These are phyloP conservation scores for Coix lacrymajobi DNA, from an alignment of 176 grass and related monocot genomes.

Conservation along the genomic window DNA sequence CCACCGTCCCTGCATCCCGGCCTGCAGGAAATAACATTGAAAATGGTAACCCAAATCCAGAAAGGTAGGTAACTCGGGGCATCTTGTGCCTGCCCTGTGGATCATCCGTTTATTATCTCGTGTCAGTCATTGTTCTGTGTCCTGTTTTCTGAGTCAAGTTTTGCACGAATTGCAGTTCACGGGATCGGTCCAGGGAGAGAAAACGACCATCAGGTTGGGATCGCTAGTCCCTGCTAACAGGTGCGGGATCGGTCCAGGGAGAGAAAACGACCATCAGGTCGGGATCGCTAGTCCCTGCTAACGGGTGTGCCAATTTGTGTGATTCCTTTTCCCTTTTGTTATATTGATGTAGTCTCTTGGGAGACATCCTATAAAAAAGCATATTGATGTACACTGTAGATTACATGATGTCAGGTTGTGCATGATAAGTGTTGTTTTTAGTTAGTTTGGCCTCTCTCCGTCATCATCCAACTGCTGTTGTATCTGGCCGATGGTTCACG, in stretches of 20 bases:
- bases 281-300: conserved; percentile 62
- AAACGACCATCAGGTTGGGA: conserved; percentile 90
- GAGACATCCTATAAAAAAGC: not conserved
- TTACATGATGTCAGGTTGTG: conserved; percentile 42
- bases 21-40: conserved; percentile 37
- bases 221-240: conserved; percentile 34
- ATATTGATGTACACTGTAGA: conserved; percentile 38
- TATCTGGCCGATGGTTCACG: not conserved
- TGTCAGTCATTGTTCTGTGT: not conserved
- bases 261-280: conserved; percentile 79
- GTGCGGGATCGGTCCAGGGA: conserved; percentile 55
- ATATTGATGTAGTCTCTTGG: conserved; percentile 12
- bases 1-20: conserved; percentile 34
- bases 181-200: conserved; percentile 66
- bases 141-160: conserved; percentile 18
- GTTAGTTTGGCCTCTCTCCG: not conserved
- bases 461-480: not conserved
- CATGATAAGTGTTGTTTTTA: conserved; percentile 27
- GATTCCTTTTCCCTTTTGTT: not conserved
- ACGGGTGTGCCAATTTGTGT: not conserved
- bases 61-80: conserved; percentile 44
- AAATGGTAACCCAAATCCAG: conserved; percentile 48
- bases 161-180: conserved; percentile 54
- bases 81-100: not conserved
- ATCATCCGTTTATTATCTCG: conserved; percentile 3